A percentile compares a stretch with the other conserved stretches of the same genome.
Evolutionary conservation across 2,329 filamentous ascomycete species (phyloP).

Genomic region (Arthroderma uncinatum): DNA sequence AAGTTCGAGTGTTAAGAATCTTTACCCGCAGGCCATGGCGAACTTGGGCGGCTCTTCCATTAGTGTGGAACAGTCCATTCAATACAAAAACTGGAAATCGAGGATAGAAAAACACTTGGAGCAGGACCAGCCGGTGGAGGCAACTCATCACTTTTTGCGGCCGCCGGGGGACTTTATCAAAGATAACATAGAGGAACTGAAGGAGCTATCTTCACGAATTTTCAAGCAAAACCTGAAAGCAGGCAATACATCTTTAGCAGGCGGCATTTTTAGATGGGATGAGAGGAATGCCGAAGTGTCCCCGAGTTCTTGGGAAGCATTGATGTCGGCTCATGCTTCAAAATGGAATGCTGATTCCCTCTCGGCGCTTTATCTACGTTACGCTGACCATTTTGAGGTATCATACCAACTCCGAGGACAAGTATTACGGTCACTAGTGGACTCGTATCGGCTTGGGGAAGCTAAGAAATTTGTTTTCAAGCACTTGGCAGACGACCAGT

Average conservation of each 20-base stretch:
- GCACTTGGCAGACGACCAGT: conserved; percentile 24
- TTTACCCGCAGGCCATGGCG: neutral
- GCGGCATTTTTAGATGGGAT: conserved; percentile 27
- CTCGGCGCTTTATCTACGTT: conserved; percentile 24
- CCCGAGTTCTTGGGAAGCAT: conserved; percentile 26
- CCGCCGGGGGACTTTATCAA: conserved; percentile 10
- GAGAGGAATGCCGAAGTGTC: conserved; percentile 25
- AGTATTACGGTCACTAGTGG: conserved; percentile 28
- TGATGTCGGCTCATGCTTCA: conserved; percentile 27
- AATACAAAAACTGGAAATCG: conserved; percentile 1
- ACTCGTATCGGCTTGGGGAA: conserved; percentile 27
- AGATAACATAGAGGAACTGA: conserved; percentile 14
- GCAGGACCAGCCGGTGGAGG: conserved; percentile 24
- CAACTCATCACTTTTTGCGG: conserved; percentile 27
- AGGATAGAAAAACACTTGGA: conserved; percentile 19
- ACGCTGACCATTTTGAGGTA: conserved; percentile 21
- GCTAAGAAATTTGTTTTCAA: conserved; percentile 29
- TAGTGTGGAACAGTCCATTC: neutral
- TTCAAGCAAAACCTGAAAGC: conserved; percentile 29
- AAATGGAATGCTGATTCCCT: conserved; percentile 27
- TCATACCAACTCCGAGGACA: conserved; percentile 25
- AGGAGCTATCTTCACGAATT: conserved; percentile 23
- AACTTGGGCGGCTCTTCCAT: neutral
- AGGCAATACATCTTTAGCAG: conserved; percentile 30
- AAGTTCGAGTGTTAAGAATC: neutral